Evolutionary conservation across 768 basidiomycete genomes (phyloP).

Genomic region (Suillus ampliporus): DNA sequence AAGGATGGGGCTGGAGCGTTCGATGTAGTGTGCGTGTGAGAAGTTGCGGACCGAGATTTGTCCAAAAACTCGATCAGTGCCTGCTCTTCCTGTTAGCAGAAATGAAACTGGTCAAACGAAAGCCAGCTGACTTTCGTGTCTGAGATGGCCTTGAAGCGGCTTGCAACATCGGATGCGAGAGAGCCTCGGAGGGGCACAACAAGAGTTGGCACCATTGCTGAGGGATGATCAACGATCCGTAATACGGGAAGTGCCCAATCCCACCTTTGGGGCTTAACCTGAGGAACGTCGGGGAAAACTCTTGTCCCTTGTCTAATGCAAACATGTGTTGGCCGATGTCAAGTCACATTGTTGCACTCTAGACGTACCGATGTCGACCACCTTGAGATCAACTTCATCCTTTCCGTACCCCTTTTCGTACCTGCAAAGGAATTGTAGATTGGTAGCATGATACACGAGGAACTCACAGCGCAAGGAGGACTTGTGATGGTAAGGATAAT

Average conservation of each 20-base stretch:
- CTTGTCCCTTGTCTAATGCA: constrained; percentile 72
- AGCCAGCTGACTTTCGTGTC: constrained; percentile 63
- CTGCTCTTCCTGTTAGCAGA: constrained; percentile 41
- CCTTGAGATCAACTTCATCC: constrained; percentile 74
- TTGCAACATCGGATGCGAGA: constrained; percentile 69
- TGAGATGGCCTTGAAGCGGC: constrained; percentile 79
- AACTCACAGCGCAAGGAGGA: constrained; percentile 61
- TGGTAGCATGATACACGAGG: constrained; percentile 3
- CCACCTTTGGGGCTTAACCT: constrained; percentile 80
- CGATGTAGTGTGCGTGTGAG: constrained; percentile 73
- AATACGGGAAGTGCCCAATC: constrained; percentile 14
- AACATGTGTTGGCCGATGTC: neutral
- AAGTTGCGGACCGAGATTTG: constrained; percentile 74
- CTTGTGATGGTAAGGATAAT: constrained; percentile 34
- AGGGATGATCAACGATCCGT: constrained; percentile 8
- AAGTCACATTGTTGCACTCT: neutral
- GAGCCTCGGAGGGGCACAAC: constrained; percentile 85
- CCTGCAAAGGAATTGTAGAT: constrained; percentile 30
- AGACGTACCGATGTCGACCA: constrained; percentile 65
- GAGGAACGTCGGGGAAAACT: constrained; percentile 75
- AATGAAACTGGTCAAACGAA: neutral
- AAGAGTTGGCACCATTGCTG: constrained; percentile 81
- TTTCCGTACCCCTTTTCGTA: constrained; percentile 84
- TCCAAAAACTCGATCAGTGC: constrained; percentile 82
- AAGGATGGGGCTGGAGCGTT: constrained; percentile 75